phyloP scores from a whole-genome alignment of 495 filamentous ascomycete genomes.

The Sordaria brevicollis region DNA sequence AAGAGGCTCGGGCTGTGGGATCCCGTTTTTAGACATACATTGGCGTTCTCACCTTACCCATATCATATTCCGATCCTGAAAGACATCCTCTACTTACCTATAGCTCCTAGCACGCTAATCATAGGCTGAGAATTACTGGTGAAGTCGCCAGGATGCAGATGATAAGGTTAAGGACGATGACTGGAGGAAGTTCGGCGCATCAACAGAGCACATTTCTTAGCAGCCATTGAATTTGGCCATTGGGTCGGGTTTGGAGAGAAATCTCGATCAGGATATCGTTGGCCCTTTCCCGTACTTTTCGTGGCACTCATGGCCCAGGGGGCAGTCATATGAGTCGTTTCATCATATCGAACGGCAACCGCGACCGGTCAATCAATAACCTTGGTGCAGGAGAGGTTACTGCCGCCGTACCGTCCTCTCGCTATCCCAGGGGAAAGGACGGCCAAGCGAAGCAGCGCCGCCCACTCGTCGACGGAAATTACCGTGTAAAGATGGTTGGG shows the following conservation, averaged over 20 bases:
- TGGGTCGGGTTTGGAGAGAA: too few relatives aligned
- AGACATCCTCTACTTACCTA: too few relatives aligned
- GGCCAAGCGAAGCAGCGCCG: not conserved
- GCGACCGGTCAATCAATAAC: not conserved
- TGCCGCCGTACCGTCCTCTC: not conserved
- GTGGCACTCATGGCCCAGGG: not conserved
- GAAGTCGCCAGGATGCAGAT: not conserved
- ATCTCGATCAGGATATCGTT: too few relatives aligned
- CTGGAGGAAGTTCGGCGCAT: not conserved
- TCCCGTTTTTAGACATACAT: not conserved
- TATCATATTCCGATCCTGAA: not conserved
- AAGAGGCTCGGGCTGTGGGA: not conserved
- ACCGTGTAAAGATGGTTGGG: not conserved
- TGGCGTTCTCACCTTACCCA: not conserved
- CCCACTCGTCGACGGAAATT: not conserved
- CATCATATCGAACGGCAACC: not conserved
- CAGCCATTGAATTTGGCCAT: too few relatives aligned
- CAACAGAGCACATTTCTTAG: not conserved
- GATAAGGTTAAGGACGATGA: not conserved
- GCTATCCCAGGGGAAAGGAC: not conserved
- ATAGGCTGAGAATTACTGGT: not conserved
- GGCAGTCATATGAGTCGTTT: too few relatives aligned
- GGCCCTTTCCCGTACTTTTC: not conserved
- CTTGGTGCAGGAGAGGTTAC: not conserved
- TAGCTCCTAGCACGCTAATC: too few relatives aligned